These are phyloP conservation scores for Alternaria tenuissima DNA, from an alignment of 2,329 filamentous ascomycete genomes.

Conservation along the genomic window DNA sequence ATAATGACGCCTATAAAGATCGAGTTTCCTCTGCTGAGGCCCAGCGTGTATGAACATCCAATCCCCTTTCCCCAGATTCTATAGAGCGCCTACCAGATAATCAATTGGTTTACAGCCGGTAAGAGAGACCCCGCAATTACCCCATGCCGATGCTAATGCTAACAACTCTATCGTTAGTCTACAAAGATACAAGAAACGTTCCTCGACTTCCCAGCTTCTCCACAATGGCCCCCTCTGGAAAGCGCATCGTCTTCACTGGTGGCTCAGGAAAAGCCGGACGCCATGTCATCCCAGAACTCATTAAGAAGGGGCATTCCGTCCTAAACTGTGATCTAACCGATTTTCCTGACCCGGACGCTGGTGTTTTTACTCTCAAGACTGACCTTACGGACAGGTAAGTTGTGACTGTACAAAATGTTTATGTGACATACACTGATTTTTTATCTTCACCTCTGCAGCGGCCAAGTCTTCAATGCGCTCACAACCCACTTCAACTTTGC, in stretches of 20 bases:
- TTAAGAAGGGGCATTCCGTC: constrained; percentile 60
- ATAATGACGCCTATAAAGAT: constrained; percentile 23
- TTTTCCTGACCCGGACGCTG: constrained; percentile 53
- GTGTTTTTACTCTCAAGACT: constrained; percentile 63
- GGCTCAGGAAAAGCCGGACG: constrained; percentile 63
- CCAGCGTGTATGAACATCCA: not conserved
- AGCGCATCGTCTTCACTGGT: constrained; percentile 56
- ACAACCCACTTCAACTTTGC: constrained; percentile 65
- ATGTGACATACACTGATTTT: not conserved
- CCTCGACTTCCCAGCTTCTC: not conserved
- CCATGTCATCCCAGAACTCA: constrained; percentile 62
- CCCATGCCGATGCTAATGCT: not conserved
- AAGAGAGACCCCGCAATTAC: constrained; percentile 8
- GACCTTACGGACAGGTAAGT: constrained; percentile 59
- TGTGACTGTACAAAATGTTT: not conserved
- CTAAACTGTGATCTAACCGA: constrained; percentile 65
- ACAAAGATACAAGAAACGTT: not conserved
- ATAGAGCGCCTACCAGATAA: not conserved
- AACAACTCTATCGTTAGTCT: not conserved
- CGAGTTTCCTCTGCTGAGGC: not conserved
- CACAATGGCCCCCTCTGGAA: constrained; percentile 43
- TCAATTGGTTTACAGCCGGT: not conserved
- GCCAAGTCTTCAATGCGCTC: constrained; percentile 64
- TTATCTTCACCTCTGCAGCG: constrained; percentile 36
- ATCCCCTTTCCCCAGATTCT: not conserved